Evolutionary conservation across 352 stramenopile species (phyloP), one percentile per base, ranked within the genome.

Genomic region (Albugo laibachii): DNA sequence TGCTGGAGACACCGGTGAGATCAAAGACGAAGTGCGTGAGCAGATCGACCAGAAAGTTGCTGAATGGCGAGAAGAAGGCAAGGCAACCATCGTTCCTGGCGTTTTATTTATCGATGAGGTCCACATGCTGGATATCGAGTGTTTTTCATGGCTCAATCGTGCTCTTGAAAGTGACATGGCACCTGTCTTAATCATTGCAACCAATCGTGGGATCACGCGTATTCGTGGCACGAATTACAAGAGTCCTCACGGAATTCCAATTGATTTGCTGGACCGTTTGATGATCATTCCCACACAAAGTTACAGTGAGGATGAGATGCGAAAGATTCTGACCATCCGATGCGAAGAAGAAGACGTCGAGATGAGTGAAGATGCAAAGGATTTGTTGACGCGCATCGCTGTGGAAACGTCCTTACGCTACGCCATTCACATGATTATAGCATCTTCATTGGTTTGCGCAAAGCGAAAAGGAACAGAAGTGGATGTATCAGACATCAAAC

Each of bases 81-180:
- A 97, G 57, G 95, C 95, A 14, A 98, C 92, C 14, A 96, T 99
- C 49, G 92, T 99, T 14, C 95, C 95, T 0, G 95, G 95, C 5
- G 95, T 99, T 38, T 65, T 99, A 10, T 99, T 99, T 63, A 99
- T 99, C 57, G 95, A 99, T 59, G 95, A 99, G 64, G 83, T 95
- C 39, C 95, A 99, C 69, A 99, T 99, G 95, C 73, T 99, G 18
- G 95, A 99, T 66, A 98, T 99, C 54, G 95, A 99, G 67, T 99
- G 94, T 64, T 99, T 99, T 62, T 98, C 93, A 45, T 99, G 94
- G 83, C 82, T 99, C 38, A 99, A 99, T 69, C 74, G 95, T 35
- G 93, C 93, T 0, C 67, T 99, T 14, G 95, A 99, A 66, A 97
- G 79, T 34, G 80, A 97, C 56, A 85, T 99, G 63, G 91, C 93